phyloP scores from a whole-genome alignment of 495 filamentous ascomycete genomes.

The Penicillium bialowiezense region DNA sequence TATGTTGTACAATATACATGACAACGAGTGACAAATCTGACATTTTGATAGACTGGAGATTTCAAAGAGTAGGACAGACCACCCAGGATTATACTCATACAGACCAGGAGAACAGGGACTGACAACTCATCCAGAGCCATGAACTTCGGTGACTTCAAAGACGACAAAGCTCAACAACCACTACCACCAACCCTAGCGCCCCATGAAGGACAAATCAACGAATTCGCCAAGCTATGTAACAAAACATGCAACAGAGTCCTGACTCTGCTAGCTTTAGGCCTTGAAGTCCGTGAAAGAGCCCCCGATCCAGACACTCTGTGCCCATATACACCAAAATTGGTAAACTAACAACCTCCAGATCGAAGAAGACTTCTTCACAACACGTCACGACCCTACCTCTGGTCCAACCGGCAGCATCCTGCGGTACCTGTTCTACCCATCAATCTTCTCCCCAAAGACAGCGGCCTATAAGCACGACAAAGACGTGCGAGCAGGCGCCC shows the following conservation, averaged over 20 bases:
- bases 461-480: constrained; percentile 45
- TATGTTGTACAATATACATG: constrained; percentile 30
- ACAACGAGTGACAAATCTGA: constrained; percentile 8
- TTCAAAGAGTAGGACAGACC: constrained; percentile 75
- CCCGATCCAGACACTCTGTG: background rate
- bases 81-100: background rate
- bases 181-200: constrained; percentile 63
- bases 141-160: constrained; percentile 79
- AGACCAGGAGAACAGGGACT: constrained; percentile 1
- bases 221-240: constrained; percentile 69
- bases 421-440: constrained; percentile 78
- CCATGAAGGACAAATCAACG: constrained; percentile 56
- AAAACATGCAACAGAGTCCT: constrained; percentile 70
- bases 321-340: background rate
- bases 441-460: constrained; percentile 42
- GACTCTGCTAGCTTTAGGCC: constrained; percentile 69
- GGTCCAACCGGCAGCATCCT: constrained; percentile 72
- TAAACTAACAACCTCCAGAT: constrained; percentile 31
- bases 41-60: constrained; percentile 64
- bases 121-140: constrained; percentile 62
- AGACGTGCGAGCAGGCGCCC: constrained; percentile 64
- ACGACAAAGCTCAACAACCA: constrained; percentile 75
- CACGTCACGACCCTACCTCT: constrained; percentile 59
- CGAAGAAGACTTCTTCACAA: constrained; percentile 65
- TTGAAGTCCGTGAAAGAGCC: constrained; percentile 48